These are phyloP conservation scores for Oryza brachyantha DNA, from an alignment of 176 grass and related monocot species.

Conservation along the genomic window DNA sequence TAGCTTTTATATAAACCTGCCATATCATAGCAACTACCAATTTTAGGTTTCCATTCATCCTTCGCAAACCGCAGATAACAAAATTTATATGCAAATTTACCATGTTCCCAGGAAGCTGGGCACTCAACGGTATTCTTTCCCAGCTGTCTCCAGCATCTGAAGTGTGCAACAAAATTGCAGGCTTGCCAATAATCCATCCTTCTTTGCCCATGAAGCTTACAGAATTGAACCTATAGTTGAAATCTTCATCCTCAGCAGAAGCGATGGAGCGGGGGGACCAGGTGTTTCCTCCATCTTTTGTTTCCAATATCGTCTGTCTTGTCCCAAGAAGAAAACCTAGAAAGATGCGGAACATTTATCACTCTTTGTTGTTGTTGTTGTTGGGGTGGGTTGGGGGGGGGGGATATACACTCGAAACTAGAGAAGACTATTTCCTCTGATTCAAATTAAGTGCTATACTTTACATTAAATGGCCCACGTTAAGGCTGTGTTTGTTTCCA, in stretches of 20 bases:
- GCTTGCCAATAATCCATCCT: slow-evolving; percentile 97
- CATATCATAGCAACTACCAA: not conserved
- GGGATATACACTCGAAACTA: not conserved
- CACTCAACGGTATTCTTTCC: slow-evolving; percentile 93
- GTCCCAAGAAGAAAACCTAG: slow-evolving; percentile 92
- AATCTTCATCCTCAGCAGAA: slow-evolving; percentile 93
- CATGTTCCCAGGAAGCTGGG: slow-evolving; percentile 91
- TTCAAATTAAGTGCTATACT: not conserved
- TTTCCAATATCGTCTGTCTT: slow-evolving; percentile 85
- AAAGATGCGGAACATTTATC: not conserved
- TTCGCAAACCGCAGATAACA: not conserved
- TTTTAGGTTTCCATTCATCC: not conserved
- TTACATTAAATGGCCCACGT: not conserved
- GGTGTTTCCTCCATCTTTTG: slow-evolving; percentile 75
- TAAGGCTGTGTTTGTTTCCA: no score
- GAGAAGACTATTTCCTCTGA: not conserved
- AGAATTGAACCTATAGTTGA: slow-evolving; percentile 97
- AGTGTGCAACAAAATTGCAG: slow-evolving; percentile 80
- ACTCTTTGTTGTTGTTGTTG: no score
- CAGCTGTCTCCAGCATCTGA: slow-evolving; percentile 87
- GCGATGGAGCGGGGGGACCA: slow-evolving; percentile 84
- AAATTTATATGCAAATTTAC: slow-evolving; percentile 28
- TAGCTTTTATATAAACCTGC: slow-evolving; percentile 96
- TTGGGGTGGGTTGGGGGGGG: not conserved
- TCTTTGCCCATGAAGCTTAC: slow-evolving; percentile 93